These are phyloP conservation scores for Penstemon barbatus DNA, from an alignment of 257 asterid species.

Conservation along the genomic window DNA sequence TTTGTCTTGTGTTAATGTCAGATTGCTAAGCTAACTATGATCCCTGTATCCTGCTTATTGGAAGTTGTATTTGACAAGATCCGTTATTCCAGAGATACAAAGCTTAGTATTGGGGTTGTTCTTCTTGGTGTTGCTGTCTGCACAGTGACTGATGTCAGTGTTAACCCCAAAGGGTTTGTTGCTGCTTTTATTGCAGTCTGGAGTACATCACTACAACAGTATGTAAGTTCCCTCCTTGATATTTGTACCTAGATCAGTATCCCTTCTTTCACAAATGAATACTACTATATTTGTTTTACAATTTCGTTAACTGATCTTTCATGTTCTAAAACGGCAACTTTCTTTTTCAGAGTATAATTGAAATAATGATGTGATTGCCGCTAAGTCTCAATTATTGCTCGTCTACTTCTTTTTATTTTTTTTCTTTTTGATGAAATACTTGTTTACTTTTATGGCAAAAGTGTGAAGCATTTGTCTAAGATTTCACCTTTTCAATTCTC, in stretches of 20 bases:
- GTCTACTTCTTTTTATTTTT: no score
- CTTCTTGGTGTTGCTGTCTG: constrained; percentile 94
- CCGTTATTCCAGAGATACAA: constrained; percentile 87
- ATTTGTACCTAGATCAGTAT: constrained; percentile 11
- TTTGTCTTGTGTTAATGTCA: constrained; percentile 44
- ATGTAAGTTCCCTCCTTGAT: constrained; percentile 60
- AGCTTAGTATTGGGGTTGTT: constrained; percentile 80
- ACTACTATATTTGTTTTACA: background rate
- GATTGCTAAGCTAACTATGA: constrained; percentile 98
- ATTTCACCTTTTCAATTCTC: background rate
- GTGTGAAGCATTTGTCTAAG: background rate
- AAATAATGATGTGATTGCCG: background rate
- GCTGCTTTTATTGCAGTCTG: constrained; percentile 95
- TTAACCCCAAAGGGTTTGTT: constrained; percentile 79
- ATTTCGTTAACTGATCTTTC: background rate
- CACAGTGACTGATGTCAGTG: constrained; percentile 93
- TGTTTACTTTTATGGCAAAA: background rate
- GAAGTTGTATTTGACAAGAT: constrained; percentile 85
- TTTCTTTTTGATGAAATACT: no score
- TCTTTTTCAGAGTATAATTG: background rate
- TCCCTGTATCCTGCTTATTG: constrained; percentile 92
- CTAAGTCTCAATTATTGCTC: background rate
- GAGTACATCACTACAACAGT: constrained; percentile 92
- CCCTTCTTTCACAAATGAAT: background rate
- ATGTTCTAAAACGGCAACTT: background rate